Base-by-base conservation (phyloP, 768 basidiomycete species). In the Leccinum ochraceum region DNA sequence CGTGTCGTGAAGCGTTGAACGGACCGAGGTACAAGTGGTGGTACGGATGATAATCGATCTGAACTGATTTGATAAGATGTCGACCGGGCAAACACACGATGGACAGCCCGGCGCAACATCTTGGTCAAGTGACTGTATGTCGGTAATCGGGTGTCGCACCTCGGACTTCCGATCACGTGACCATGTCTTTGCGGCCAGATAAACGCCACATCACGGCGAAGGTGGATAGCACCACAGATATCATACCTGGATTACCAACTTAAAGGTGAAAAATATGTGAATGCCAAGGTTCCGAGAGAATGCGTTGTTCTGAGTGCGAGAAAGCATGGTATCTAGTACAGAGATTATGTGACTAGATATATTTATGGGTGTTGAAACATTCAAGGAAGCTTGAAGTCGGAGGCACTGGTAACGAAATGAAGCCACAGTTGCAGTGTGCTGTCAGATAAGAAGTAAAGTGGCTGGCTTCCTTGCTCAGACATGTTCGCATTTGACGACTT, bases 31-130 rank as follows among this genome's bases (percentile, higher is more conserved):
- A 50, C 34, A 36, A 36, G 34, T 6, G 13, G 34, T 36, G 34
- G 0, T 36, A 36, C 34, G 34, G 34, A 36, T 36, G 34, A 36
- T 36, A 0, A 36, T 36, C 34, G 34, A 36, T 36, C 34, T 36
- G 34, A 6, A 36, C 34, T 13, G 34, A 36, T 36, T 36, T 13
- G 34, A 36, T 36, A 36, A 36, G 34, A 36, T 36, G 34, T 36
- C 34, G 34, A 36, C 34, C 5, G 34, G 34, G 34, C 34, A 36
- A 36, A 36, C 34, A 36, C 34, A 36, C 34, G 34, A 36, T 36
- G 10, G 34, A 58, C 32, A 50, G 36, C 48, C 28, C 56, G 50
- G 46, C 50, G 62, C 60, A 67, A 28, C 62, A 67, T 66, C 34
- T 48, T 2, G 10, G 42, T 52, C 36, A 53, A 48, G 32, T 28